Evolutionary conservation across 2,329 filamentous ascomycete species (phyloP), one percentile per base, ranked within the genome.

Genomic region (Arthrobotrys musiformis): DNA sequence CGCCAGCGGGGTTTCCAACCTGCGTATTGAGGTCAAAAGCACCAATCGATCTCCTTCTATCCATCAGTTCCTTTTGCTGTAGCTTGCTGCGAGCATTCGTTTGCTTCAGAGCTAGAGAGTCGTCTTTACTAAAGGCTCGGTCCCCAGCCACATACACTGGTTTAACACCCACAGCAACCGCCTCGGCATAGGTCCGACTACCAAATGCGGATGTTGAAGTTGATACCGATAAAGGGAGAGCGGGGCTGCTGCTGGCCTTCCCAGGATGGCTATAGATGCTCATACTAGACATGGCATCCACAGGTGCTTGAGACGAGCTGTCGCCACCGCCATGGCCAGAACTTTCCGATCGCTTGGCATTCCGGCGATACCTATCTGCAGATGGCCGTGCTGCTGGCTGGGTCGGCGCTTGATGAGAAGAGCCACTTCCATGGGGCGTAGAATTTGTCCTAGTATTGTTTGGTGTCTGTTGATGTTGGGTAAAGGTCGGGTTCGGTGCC

Each of bases 121-220:
- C 72, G n/a, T 79, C 79, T 17, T 75, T 80, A 70, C 80, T 80
- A 46, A 80, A 80, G 5, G 69, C 46, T 44, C 76, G 76, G 52
- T 77, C 64, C 63, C 66, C 73, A 17, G 26, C 35, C 13, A 40
- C 74, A 66, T 37, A 63, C 19, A 78, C 22, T 60, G 66, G 61
- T 19, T 79, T 81, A 66, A 58, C 69, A 79, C 69, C 62, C 44
- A 72, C 73, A 84, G 76, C 82, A 81, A 61, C 84, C 82, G 58
- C 86, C 85, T 79, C 86, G 86, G 81, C 90, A 87, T 76, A 89
- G 82, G 81, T 89, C 86, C 86, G 85, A 88, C 87, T 67, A 86
- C 86, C 15, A 86, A 86, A 44, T 22, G 86, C 85, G 22, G 87
- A 87, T n/a, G 86, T 84, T 24, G 83, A 81, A 22, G 85, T 84